These are phyloP conservation scores for Podila epicladia DNA, from an alignment of 192 early-diverging fungal genomes.

Conservation along the genomic window DNA sequence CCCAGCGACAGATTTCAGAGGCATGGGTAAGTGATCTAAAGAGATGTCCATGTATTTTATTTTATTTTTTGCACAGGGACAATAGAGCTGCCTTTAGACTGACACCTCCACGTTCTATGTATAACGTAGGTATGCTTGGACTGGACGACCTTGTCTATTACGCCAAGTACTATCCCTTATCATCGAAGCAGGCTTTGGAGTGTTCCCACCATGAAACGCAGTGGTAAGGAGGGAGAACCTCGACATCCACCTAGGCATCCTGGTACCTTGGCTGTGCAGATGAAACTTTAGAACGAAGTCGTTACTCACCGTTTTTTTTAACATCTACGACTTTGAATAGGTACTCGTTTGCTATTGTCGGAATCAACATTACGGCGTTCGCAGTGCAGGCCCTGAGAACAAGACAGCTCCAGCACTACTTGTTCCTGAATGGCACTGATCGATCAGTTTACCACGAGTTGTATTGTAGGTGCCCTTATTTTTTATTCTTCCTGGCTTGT, in stretches of 20 bases:
- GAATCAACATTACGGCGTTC: constrained; percentile 81
- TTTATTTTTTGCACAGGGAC: neutral
- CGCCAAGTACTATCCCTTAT: constrained; percentile 63
- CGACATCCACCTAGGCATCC: neutral
- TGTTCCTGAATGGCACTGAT: constrained; percentile 67
- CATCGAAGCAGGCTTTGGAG: constrained; percentile 62
- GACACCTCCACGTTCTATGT: neutral
- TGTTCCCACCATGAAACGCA: constrained; percentile 67
- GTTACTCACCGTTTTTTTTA: neutral
- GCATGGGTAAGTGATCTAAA: constrained; percentile 68
- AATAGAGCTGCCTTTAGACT: too few species aligned
- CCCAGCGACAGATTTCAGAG: constrained; percentile 87
- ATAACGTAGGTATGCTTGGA: constrained; percentile 67
- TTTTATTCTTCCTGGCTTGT: neutral
- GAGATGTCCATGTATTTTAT: neutral
- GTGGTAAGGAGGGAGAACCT: constrained; percentile 55
- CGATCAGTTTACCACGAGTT: constrained; percentile 73
- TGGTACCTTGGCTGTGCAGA: too few species aligned
- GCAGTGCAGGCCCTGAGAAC: constrained; percentile 67
- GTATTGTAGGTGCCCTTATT: constrained; percentile 67
- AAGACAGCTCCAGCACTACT: constrained; percentile 69
- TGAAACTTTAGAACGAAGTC: too few species aligned
- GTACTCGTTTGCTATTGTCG: constrained; percentile 85
- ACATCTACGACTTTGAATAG: constrained; percentile 24
- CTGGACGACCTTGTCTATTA: constrained; percentile 79